Percentiles rank a stretch among this genome's conserved stretches.
phyloP scores from a whole-genome alignment of 306 rosid genomes.

The Ochetophila trinervis region DNA sequence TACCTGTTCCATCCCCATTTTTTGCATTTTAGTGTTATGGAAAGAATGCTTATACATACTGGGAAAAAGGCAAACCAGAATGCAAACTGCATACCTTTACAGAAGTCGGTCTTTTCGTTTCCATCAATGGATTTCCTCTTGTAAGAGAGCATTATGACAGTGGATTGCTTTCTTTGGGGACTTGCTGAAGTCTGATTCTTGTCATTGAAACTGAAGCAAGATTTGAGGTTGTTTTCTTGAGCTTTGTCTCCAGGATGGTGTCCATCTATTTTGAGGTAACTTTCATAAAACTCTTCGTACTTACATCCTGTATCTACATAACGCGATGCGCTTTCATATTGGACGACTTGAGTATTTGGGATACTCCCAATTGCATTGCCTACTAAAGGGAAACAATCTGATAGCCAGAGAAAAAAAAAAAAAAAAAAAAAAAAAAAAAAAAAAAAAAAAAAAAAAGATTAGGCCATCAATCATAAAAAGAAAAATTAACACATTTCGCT shows the following conservation, averaged over 20 bases:
- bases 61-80: background rate
- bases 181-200: constrained; percentile 28
- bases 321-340: constrained; percentile 70
- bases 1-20: constrained; percentile 40
- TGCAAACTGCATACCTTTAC: constrained; percentile 34
- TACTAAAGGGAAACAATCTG: constrained; percentile 63
- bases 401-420: no score
- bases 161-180: constrained; percentile 46
- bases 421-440: constrained; percentile 7
- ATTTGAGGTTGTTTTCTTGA: constrained; percentile 43
- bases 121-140: constrained; percentile 63
- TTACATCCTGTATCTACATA: constrained; percentile 51
- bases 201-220: constrained; percentile 39
- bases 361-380: constrained; percentile 48
- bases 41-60: background rate
- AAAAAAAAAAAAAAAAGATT: constrained; percentile 7
- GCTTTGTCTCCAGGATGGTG: constrained; percentile 42
- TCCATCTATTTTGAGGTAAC: constrained; percentile 67
- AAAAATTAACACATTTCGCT: constrained; percentile 1
- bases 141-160: constrained; percentile 71
- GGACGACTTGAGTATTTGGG: constrained; percentile 53
- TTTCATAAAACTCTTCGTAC: constrained; percentile 71
- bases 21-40: background rate
- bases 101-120: constrained; percentile 37
- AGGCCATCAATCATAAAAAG: constrained; percentile 1